Evolutionary conservation across 192 early-diverging fungal genomes (phyloP).

Genomic region (Rhizophagus prolifer): DNA sequence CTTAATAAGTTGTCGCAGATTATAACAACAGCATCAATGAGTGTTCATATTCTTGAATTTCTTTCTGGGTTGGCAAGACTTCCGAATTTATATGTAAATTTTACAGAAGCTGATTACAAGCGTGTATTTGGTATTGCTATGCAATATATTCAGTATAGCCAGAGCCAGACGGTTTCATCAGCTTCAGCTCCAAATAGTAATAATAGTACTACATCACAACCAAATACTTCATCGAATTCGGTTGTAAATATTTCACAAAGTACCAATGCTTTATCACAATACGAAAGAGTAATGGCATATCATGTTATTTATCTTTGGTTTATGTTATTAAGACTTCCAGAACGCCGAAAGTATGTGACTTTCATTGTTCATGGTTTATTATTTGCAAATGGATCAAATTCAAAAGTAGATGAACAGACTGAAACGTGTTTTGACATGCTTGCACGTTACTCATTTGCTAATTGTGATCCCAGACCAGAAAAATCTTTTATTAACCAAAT

Average conservation of each 20-base stretch:
- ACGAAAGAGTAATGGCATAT: constrained; percentile 89
- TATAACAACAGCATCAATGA: constrained; percentile 73
- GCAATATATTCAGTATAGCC: constrained; percentile 75
- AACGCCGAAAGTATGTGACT: constrained; percentile 78
- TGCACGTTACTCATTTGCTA: constrained; percentile 77
- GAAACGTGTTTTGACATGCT: constrained; percentile 96
- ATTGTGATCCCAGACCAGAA: constrained; percentile 63
- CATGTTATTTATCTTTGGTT: constrained; percentile 91
- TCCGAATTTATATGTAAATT: constrained; percentile 75
- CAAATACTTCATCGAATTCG: constrained; percentile 15
- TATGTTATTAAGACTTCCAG: constrained; percentile 68
- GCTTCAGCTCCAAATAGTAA: constrained; percentile 24
- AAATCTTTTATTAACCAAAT: constrained; percentile 52
- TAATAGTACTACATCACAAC: constrained; percentile 32
- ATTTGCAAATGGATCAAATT: constrained; percentile 55
- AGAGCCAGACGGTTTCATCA: constrained; percentile 39
- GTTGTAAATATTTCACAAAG: neutral
- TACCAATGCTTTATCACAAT: constrained; percentile 64
- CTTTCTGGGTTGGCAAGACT: constrained; percentile 81
- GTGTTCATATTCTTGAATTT: constrained; percentile 89
- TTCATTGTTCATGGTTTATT: constrained; percentile 77
- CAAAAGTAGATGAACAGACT: constrained; percentile 75
- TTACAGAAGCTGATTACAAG: constrained; percentile 77
- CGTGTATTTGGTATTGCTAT: constrained; percentile 89
- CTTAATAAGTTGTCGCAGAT: constrained; percentile 79